phyloP scores from a whole-genome alignment of 176 grass and related monocot genomes.

The Triticum timopheevii region DNA sequence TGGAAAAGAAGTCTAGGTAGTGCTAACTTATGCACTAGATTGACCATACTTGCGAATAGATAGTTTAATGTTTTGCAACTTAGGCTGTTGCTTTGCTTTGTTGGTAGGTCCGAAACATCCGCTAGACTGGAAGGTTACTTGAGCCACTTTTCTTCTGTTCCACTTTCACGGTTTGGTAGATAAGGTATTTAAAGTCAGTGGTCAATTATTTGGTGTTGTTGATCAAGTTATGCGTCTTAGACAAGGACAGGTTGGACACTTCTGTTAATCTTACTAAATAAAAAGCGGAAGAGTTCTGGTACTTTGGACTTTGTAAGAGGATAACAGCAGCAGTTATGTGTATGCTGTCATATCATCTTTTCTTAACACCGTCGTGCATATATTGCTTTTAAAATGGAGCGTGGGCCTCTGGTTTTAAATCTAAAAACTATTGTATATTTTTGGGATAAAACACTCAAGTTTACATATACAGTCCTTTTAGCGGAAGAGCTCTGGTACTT shows the following conservation, averaged over 20 bases:
- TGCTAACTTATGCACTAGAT: not conserved
- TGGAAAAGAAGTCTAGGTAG: not conserved
- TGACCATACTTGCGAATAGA: not conserved
- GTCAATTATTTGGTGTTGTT: conserved; percentile 4
- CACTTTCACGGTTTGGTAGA: not conserved
- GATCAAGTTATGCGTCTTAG: conserved; percentile 12
- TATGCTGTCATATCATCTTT: not conserved
- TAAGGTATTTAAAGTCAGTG: not conserved
- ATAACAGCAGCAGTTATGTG: not conserved
- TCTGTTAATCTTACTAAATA: not conserved
- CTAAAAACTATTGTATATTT: not conserved
- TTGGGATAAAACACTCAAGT: not conserved
- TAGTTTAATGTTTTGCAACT: conserved; percentile 7
- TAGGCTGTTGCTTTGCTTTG: not conserved
- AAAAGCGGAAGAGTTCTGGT: not conserved
- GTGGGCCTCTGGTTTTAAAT: not conserved
- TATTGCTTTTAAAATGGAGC: not conserved
- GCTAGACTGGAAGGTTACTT: not conserved
- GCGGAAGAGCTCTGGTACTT: not conserved
- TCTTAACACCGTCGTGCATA: not conserved
- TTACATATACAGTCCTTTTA: not conserved
- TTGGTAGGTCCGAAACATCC: conserved; percentile 3
- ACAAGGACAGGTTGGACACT: not conserved
- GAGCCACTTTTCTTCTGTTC: not conserved
- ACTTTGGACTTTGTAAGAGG: conserved; percentile 2